Evolutionary conservation across 225 moss, liverwort and hornwort species (phyloP), one percentile per base, ranked within the genome.

Genomic region (Sphagnum tenellum): DNA sequence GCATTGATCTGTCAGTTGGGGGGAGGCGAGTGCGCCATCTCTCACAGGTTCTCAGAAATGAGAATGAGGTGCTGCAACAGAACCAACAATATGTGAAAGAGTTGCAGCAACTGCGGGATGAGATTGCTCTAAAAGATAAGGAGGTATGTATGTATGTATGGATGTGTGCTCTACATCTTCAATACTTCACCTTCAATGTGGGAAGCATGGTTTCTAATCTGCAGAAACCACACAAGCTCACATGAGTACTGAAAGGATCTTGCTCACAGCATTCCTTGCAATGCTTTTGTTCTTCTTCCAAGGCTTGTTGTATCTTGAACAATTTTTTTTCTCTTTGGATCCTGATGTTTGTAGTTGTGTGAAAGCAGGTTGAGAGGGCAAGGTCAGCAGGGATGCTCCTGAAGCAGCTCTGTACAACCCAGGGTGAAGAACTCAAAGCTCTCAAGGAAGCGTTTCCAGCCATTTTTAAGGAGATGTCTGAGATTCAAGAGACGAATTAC

Each of bases 31-130:
- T 79, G 8, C 83, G 83, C 55, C 80, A 79, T 52, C 72, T 83
- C 72, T 83, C 83, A 3, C 80, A 80, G 63, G 83, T 83, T 64
- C 83, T 83, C 45, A 62, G 83, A 77, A 77, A 46, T 63, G 83
- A 83, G 70, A 75, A 83, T 51, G 77, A 80, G 9, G 66, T 73
- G 7, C 74, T 75, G 75, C 57, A 67, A 53, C 74, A 77, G 56
- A 83, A 80, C 65, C 72, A 80, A 67, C 67, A 77, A 49, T 75
- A 73, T 64, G 66, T 47, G 46, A 74, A 66, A 66, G 80, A 79
- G 49, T 59, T 83, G 57, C 72, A 80, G 70, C 77, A 68, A 55
- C 63, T 80, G 2, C 77, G 77, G 68, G 66, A 63, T 4, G 59
- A 68, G 3, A 67, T 71, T 46, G 65, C 46, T 59, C 48, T 57